Evolutionary conservation across 805 yeast genomes (phyloP).

Genomic region (Pichia exigua): DNA sequence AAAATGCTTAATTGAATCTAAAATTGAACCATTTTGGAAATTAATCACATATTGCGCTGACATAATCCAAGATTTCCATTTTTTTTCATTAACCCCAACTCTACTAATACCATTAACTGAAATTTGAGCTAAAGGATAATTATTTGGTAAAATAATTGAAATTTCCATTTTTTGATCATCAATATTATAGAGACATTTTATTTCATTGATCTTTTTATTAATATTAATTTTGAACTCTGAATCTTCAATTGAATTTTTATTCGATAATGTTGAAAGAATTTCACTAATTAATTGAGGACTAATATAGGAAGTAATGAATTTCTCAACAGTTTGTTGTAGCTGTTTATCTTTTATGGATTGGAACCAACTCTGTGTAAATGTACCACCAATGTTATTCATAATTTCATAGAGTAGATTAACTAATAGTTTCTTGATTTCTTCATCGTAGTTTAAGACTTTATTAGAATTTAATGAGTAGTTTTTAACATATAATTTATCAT

Average conservation of each 20-base stretch:
- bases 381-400: slow-evolving; percentile 50
- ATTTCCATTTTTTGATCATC: slow-evolving; percentile 87
- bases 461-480: slow-evolving; percentile 15
- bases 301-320: slow-evolving; percentile 50
- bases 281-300: slow-evolving; percentile 56
- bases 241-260: slow-evolving; percentile 24
- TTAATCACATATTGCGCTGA: slow-evolving; percentile 81
- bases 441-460: slow-evolving; percentile 9
- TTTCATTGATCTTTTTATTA: slow-evolving; percentile 54
- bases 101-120: slow-evolving; percentile 69
- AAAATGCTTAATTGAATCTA: slow-evolving; percentile 61
- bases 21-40: slow-evolving; percentile 62
- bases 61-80: slow-evolving; percentile 92
- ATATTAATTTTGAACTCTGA: slow-evolving; percentile 52
- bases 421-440: slow-evolving; percentile 34
- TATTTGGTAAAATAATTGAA: slow-evolving; percentile 60
- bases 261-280: slow-evolving; percentile 37
- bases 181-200: slow-evolving; percentile 63
- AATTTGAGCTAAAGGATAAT: slow-evolving; percentile 73
- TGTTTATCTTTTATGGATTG: slow-evolving; percentile 60
- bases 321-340: slow-evolving; percentile 51
- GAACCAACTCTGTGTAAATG: slow-evolving; percentile 62
- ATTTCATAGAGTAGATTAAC: slow-evolving; percentile 45
- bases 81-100: slow-evolving; percentile 83
- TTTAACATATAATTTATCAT: slow-evolving; percentile 23